Percentiles rank a stretch among this genome's conserved stretches.
Evolutionary conservation across 2,329 filamentous ascomycete genomes (phyloP).

Genomic region (Cercospora janseana): DNA sequence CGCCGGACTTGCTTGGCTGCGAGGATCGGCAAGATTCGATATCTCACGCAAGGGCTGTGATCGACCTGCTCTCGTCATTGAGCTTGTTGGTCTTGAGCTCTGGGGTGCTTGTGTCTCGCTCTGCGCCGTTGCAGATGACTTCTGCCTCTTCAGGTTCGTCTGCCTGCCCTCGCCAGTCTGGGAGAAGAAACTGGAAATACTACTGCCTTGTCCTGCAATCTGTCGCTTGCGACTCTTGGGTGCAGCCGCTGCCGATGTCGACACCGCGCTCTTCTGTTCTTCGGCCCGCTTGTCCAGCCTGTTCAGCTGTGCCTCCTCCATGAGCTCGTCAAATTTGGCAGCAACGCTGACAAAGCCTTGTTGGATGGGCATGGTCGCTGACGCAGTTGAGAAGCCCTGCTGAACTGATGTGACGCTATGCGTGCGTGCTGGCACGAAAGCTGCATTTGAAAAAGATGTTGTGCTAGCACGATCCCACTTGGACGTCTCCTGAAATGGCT

Average conservation of each 20-base stretch:
- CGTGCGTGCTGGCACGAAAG: constrained; percentile 23
- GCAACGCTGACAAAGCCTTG: constrained; percentile 41
- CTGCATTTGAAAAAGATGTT: constrained; percentile 5
- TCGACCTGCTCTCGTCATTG: not conserved
- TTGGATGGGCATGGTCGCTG: constrained; percentile 28
- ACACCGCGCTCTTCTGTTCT: constrained; percentile 19
- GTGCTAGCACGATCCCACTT: constrained; percentile 40
- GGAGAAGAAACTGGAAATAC: constrained; percentile 55
- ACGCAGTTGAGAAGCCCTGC: constrained; percentile 32
- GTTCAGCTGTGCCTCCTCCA: constrained; percentile 36
- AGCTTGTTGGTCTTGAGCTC: constrained; percentile 20
- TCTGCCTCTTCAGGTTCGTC: constrained; percentile 1
- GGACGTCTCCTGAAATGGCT: constrained; percentile 35
- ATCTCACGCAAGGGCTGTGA: constrained; percentile 6
- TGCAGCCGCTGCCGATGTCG: constrained; percentile 18
- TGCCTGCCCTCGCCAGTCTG: constrained; percentile 23
- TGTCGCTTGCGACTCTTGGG: constrained; percentile 41
- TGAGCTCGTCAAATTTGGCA: constrained; percentile 41
- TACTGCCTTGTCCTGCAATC: constrained; percentile 50
- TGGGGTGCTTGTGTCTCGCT: constrained; percentile 26
- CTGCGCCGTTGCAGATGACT: not conserved
- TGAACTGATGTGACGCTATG: constrained; percentile 30
- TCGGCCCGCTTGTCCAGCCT: constrained; percentile 31
- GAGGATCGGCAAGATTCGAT: not conserved
- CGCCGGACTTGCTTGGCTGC: constrained; percentile 18